phyloP scores from a whole-genome alignment of 2,329 filamentous ascomycete genomes.

The Aspergillus sp. region DNA sequence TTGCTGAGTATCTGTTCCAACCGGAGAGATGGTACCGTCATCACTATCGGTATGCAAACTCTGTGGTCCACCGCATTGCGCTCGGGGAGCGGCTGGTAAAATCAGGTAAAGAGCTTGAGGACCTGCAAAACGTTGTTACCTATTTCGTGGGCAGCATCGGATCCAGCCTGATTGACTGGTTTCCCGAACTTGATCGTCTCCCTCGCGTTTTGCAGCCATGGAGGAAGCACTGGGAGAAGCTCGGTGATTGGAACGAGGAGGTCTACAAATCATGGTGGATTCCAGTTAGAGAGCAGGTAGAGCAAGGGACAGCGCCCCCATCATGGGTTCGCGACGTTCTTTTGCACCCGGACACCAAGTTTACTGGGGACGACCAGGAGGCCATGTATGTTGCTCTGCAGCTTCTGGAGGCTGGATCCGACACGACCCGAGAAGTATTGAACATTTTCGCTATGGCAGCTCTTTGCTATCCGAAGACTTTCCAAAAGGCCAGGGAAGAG shows the following conservation, averaged over 20 bases:
- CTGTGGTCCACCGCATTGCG: slow-evolving; percentile 41
- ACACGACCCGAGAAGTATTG: slow-evolving; percentile 46
- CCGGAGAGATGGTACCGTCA: slow-evolving; percentile 43
- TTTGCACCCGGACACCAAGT: slow-evolving; percentile 32
- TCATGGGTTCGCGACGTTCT: slow-evolving; percentile 41
- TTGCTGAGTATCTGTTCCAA: slow-evolving; percentile 37
- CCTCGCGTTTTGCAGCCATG: slow-evolving; percentile 31
- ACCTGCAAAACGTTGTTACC: slow-evolving; percentile 41
- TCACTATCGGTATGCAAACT: slow-evolving; percentile 46
- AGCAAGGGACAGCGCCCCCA: slow-evolving; percentile 33
- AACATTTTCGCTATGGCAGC: slow-evolving; percentile 36
- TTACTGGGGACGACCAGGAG: slow-evolving; percentile 36
- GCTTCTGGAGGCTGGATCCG: slow-evolving; percentile 48
- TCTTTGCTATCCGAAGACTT: slow-evolving; percentile 26
- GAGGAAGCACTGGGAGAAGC: slow-evolving; percentile 34
- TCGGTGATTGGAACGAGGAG: slow-evolving; percentile 39
- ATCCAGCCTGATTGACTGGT: slow-evolving; percentile 41
- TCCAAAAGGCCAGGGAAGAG: slow-evolving; percentile 24
- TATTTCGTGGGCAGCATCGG: slow-evolving; percentile 41
- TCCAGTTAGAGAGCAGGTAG: slow-evolving; percentile 28
- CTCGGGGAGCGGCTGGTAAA: slow-evolving; percentile 36
- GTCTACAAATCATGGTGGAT: slow-evolving; percentile 41
- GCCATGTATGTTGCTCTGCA: slow-evolving; percentile 46
- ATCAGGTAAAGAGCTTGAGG: slow-evolving; percentile 36
- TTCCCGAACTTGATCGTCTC: slow-evolving; percentile 36